These are phyloP conservation scores for Lagenidium giganteum DNA, from an alignment of 352 stramenopile genomes.

Conservation along the genomic window DNA sequence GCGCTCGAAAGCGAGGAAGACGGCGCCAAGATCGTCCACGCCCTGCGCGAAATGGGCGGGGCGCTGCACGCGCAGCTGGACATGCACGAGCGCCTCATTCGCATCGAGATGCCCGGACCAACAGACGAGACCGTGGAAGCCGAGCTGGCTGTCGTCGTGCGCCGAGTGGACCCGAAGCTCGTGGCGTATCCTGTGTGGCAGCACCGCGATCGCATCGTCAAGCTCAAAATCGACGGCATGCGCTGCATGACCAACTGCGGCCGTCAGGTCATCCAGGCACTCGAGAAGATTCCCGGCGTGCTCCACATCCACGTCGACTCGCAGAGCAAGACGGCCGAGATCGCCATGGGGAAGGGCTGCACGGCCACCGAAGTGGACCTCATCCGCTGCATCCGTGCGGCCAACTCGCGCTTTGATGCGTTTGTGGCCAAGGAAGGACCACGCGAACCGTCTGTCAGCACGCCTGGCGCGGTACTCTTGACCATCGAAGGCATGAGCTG, in stretches of 20 bases:
- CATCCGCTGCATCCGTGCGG: constrained; percentile 74
- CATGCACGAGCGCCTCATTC: constrained; percentile 53
- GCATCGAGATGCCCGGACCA: constrained; percentile 46
- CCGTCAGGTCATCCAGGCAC: constrained; percentile 64
- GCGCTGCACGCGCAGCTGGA: constrained; percentile 56
- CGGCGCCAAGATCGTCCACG: constrained; percentile 23
- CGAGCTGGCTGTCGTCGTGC: constrained; percentile 56
- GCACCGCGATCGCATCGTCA: constrained; percentile 74
- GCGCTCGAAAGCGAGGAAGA: constrained; percentile 25
- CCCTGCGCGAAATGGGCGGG: constrained; percentile 23
- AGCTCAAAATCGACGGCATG: constrained; percentile 75
- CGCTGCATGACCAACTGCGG: constrained; percentile 87
- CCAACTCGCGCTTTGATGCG: constrained; percentile 72
- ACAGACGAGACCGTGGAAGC: constrained; percentile 40
- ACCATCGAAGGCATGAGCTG: constrained; percentile 76
- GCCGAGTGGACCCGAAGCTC: constrained; percentile 33
- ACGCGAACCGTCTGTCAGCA: constrained; percentile 29
- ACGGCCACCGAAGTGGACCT: constrained; percentile 83
- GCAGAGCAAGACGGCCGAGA: constrained; percentile 68
- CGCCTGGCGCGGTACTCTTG: constrained; percentile 63
- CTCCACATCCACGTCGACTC: constrained; percentile 82
- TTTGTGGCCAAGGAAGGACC: constrained; percentile 50
- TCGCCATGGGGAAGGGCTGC: constrained; percentile 72
- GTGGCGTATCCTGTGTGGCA: constrained; percentile 80
- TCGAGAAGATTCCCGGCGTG: constrained; percentile 79